phyloP scores from a whole-genome alignment of 495 filamentous ascomycete genomes.

The Aspergillus affinis region DNA sequence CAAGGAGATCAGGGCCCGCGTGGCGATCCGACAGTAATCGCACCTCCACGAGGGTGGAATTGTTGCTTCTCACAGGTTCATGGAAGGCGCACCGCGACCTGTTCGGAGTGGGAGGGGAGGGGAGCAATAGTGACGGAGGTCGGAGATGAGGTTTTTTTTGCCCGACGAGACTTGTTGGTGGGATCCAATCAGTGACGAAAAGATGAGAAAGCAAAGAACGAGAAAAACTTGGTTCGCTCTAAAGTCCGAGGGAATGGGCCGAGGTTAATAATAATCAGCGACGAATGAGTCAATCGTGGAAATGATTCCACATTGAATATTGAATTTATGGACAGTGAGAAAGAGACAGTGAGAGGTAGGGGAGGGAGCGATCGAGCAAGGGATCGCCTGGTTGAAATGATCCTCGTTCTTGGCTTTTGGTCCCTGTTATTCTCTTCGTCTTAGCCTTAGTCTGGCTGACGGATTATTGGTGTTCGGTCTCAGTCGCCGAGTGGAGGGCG shows the following conservation, averaged over 20 bases:
- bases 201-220: not conserved
- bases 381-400: not conserved
- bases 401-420: slow-evolving; percentile 1
- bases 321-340: not conserved
- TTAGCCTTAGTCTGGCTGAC: not conserved
- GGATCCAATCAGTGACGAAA: not conserved
- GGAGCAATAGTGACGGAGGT: not conserved
- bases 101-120: not conserved
- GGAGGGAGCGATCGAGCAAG: not conserved
- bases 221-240: not conserved
- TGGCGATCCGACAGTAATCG: slow-evolving; percentile 22
- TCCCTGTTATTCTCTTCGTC: not conserved
- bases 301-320: slow-evolving; percentile 1
- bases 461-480: not conserved
- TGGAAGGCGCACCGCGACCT: slow-evolving; percentile 7
- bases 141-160: not conserved
- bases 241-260: not conserved
- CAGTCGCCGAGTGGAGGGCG: not conserved
- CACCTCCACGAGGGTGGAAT: slow-evolving; percentile 28
- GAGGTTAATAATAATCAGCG: not conserved
- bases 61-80: slow-evolving; percentile 23
- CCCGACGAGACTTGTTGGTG: not conserved
- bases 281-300: not conserved
- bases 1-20: slow-evolving; percentile 16
- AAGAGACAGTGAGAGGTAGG: not conserved